Base-by-base conservation (phyloP, 1,284 basidiomycete species). In the Gastroboletus turbinatus region DNA sequence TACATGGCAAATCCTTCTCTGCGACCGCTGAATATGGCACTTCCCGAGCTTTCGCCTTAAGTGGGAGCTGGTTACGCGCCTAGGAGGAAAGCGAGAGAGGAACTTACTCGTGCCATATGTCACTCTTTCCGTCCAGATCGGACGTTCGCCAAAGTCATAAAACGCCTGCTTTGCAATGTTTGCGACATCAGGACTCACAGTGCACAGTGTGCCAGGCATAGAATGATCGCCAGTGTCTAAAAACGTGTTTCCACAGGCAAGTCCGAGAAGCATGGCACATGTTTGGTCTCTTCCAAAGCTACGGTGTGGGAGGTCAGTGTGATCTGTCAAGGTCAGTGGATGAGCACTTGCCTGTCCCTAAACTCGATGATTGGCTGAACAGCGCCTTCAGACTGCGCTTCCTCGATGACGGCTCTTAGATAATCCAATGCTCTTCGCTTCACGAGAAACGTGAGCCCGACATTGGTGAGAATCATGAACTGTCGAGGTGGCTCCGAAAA, bases 1-100 rank as follows among this genome's bases (percentile, higher is more conserved):
- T 94, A 96, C 33, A 96, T 74, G 0, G 90, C 90, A 39, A 98
- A 79, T 1, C 94, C 96, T 73, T 98, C 94, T 63, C 95, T 84
- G 50, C 94, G 83, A 38, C 93, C 90, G 64, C 93, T 95, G 72
- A 91, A 96, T 48, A 84, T 82, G 21, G 93, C 82, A 46, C 82
- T 87, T 33, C 88, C 89, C 51, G 87, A 83, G 56, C 78, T 82
- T 60, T 89, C 88, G 42, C 81, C 86, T 84, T 58, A 46, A 40
- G 57, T 49, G 47, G 16, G 43, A 19, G 47, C 6, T 57, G 33
- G 36, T 53, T 38, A 49, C n/a, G 4, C 11, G 43, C 32, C 36
- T 9, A 19, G 53, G 27, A 52, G 27, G 30, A 45, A 60, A 58
- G 66, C 49, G 10, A 46, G 73, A 46, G 36, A 48, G 9, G 23